Conservation (phyloP, 768 basidiomycete species). For the Lactarius indigo region DNA sequence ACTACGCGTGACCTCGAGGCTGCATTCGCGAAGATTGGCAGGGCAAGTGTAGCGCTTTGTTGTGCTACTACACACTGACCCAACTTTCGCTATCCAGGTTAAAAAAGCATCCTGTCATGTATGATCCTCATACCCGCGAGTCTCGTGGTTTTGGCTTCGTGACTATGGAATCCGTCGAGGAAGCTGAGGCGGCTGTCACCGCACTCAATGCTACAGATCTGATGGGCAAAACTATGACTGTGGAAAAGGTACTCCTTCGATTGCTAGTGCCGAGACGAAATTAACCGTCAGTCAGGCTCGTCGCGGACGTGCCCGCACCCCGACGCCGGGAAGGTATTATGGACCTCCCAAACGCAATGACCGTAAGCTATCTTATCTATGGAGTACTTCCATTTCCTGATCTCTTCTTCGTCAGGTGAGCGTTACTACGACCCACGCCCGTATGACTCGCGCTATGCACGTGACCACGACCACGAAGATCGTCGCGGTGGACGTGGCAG, state of each 20-base stretch:
- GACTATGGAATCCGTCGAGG: slow-evolving; percentile 76
- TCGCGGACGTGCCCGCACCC: slow-evolving; percentile 83
- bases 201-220: slow-evolving; percentile 80
- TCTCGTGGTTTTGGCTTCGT: slow-evolving; percentile 90
- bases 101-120: slow-evolving; percentile 61
- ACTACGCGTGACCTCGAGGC: slow-evolving; percentile 86
- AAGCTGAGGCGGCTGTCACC: slow-evolving; percentile 88
- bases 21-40: slow-evolving; percentile 83
- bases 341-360: slow-evolving; percentile 84
- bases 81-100: slow-evolving; percentile 41
- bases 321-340: slow-evolving; percentile 93
- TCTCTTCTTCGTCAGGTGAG: slow-evolving; percentile 47
- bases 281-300: slow-evolving; percentile 54
- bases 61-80: slow-evolving; percentile 1
- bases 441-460: slow-evolving; percentile 82
- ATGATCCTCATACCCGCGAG: slow-evolving; percentile 62
- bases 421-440: slow-evolving; percentile 90
- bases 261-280: too few relatives aligned
- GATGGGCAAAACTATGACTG: slow-evolving; percentile 80
- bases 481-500: slow-evolving; percentile 38
- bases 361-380: slow-evolving; percentile 35
- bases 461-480: slow-evolving; percentile 53
- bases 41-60: slow-evolving; percentile 45
- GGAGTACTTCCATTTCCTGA: slow-evolving; percentile 1
- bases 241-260: slow-evolving; percentile 70